A percentile compares a stretch with the other conserved stretches of the same genome.
Conservation (phyloP, 192 early-diverging fungal genomes). For the Podila clonocystis region DNA sequence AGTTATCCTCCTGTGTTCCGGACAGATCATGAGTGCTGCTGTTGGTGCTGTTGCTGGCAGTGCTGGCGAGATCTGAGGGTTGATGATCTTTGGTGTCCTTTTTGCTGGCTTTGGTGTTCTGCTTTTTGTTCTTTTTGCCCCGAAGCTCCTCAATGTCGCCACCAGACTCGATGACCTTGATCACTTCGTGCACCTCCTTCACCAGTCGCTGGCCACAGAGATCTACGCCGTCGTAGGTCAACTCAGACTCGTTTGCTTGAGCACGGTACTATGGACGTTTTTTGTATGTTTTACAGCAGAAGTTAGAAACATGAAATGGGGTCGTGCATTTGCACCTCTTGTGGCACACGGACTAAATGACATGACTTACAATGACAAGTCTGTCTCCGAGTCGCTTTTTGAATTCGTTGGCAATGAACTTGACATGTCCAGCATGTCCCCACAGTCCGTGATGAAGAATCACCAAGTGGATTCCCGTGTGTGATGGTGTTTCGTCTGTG, state of each 20-base stretch:
- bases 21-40: slow-evolving; percentile 10
- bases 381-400: slow-evolving; percentile 24
- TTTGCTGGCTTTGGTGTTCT: slow-evolving; percentile 14
- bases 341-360: not conserved
- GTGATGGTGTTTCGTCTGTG: not conserved
- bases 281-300: not conserved
- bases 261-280: slow-evolving; percentile 53
- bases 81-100: not conserved
- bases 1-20: slow-evolving; percentile 4
- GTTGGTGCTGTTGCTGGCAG: slow-evolving; percentile 8
- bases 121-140: slow-evolving; percentile 37
- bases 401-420: slow-evolving; percentile 55
- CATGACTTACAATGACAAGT: slow-evolving; percentile 17
- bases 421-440: slow-evolving; percentile 64
- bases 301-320: not conserved
- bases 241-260: slow-evolving; percentile 54
- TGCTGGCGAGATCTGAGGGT: not conserved
- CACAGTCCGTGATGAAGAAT: slow-evolving; percentile 74
- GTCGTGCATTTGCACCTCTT: too few relatives aligned
- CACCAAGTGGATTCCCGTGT: slow-evolving; percentile 58
- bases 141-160: slow-evolving; percentile 49
- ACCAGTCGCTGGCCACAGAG: slow-evolving; percentile 62
- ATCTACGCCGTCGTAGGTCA: slow-evolving; percentile 67
- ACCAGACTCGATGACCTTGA: slow-evolving; percentile 28
- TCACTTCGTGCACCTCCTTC: slow-evolving; percentile 50